Percentiles rank a stretch among this genome's conserved stretches.
Evolutionary conservation across 768 basidiomycete species (phyloP).

Genomic region (Mycena crocata): DNA sequence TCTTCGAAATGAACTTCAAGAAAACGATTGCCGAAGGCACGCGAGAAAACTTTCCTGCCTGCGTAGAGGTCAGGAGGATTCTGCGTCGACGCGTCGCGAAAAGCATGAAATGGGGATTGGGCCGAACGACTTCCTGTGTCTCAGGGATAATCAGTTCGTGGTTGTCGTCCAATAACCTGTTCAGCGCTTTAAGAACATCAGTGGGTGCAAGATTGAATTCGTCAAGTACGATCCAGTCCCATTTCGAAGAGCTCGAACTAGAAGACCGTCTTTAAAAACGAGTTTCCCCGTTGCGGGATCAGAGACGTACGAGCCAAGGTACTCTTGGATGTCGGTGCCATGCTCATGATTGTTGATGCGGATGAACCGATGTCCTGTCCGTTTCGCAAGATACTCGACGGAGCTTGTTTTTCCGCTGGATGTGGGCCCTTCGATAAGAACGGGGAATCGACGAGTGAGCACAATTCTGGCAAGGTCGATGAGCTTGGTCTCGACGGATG

Average conservation of each 20-base stretch:
- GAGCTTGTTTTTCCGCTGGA: constrained; percentile 98
- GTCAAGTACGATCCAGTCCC: constrained; percentile 99
- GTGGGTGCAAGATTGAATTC: constrained; percentile 98
- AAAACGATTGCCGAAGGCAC: constrained; percentile 97
- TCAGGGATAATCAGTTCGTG: constrained; percentile 96
- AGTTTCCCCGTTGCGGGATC: constrained; percentile 94
- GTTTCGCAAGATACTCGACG: constrained; percentile 92
- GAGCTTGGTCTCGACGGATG: constrained; percentile 95
- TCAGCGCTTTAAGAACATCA: constrained; percentile 96
- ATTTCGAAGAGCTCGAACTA: constrained; percentile 89
- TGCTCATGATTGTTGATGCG: constrained; percentile 99
- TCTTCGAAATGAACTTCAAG: constrained; percentile 98
- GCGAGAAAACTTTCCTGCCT: constrained; percentile 92
- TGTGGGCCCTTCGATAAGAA: constrained; percentile 97
- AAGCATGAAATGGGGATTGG: constrained; percentile 96
- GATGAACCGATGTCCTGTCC: constrained; percentile 94
- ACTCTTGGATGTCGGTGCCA: constrained; percentile 99
- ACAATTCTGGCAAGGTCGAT: constrained; percentile 94
- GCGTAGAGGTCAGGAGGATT: constrained; percentile 98
- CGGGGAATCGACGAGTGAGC: constrained; percentile 88
- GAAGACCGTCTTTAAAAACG: constrained; percentile 92
- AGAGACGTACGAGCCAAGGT: constrained; percentile 95
- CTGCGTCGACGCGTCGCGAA: constrained; percentile 99
- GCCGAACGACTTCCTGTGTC: constrained; percentile 92
- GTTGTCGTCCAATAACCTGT: constrained; percentile 96